Base-by-base conservation (phyloP, 306 rosid genomes). In the Castanea sativa region DNA sequence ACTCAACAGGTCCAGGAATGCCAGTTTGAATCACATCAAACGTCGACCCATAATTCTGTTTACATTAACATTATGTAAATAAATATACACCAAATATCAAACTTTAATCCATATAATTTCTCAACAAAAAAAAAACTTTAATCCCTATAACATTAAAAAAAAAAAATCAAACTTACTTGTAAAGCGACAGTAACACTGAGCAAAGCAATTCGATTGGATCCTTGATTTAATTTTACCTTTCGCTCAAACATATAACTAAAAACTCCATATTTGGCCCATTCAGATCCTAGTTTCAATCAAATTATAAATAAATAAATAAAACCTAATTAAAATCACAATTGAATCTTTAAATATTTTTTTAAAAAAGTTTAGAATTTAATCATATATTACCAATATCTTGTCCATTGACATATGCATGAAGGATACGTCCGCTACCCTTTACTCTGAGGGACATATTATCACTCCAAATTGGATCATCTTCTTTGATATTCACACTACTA, bases 121-220 rank as follows among this genome's bases (percentile, higher is more conserved):
- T 25, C 27, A 25, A 25, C 27, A 25, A 25, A 25, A 25, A 25
- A 25, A 23, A 23, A 23, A 23, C 25, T 23, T 23, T 25, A 25
- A 21, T 3, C 16, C 5, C 25, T 23, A 23, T 23, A 23, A 23
- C 25, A 23, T 23, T 0, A 23, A 6, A 27, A 5, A 21, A 20
- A 60, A 4, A 60, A 4, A 60, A 35, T 5, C 32, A n/a, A 8
- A 57, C 51, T 5, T 49, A 82, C 90, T 80, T 83, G 80, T 33
- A 79, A 85, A 60, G 90, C 92, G 58, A 81, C 81, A 0, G 90
- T 88, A 49, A 32, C 91, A 73, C 94, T 91, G 1, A 88, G 86
- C 30, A 88, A 51, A 13, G 91, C 79, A 32, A 90, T 80, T 11
- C 20, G 1, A 63, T 88, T 90, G 72, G 43, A 78, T 60, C 94